Evolutionary conservation across 2,329 filamentous ascomycete species (phyloP), one percentile per base, ranked within the genome.

Genomic region (Microdochium nivale): DNA sequence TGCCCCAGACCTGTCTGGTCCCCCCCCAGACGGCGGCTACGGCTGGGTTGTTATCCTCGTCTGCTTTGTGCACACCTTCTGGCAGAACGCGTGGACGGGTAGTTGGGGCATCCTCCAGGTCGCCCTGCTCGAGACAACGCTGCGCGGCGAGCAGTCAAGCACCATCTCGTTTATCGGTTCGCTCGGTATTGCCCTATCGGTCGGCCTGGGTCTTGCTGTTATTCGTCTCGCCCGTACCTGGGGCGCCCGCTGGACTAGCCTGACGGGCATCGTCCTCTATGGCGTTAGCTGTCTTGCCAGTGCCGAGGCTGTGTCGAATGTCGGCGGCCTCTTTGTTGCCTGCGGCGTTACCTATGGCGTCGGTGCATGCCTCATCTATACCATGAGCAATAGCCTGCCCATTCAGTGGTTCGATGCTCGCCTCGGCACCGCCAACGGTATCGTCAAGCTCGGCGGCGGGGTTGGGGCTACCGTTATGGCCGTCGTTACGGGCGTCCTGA

Each of bases 41-140:
- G 35, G 33, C 24, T 50, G 49, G 49, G 49, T 44, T 9, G 37
- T 50, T 24, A 35, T 50, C 1, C 24, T 44, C 2, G 37, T 25
- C 3, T 50, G 49, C 35, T 19, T 25, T 35, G 49, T 50, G 4
- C n/a, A 23, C 10, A 50, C 32, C 1, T 55, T 14, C 48, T 67
- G 3, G 63, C 62, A 32, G 57, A 67, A 23, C 65, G 68, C 43
- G 54, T 68, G 7, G 62, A 65, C 49, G 48, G 55, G 33, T 61
- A 66, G 16, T 53, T 68, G 8, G 59, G 14, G 54, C 61, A 23
- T 56, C 50, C 1, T 50, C 52, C 21, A 62, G 60, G 19, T 56
- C 61, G 4, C 60, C 58, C 19, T 52, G 35, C 1, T 44, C 35
- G 35, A 11, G n/a, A 40, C 35, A n/a, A 40, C 35, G 16, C 35